These are phyloP conservation scores for Francoa sonchifolia DNA, from an alignment of 441 rosid genomes.

Conservation along the genomic window DNA sequence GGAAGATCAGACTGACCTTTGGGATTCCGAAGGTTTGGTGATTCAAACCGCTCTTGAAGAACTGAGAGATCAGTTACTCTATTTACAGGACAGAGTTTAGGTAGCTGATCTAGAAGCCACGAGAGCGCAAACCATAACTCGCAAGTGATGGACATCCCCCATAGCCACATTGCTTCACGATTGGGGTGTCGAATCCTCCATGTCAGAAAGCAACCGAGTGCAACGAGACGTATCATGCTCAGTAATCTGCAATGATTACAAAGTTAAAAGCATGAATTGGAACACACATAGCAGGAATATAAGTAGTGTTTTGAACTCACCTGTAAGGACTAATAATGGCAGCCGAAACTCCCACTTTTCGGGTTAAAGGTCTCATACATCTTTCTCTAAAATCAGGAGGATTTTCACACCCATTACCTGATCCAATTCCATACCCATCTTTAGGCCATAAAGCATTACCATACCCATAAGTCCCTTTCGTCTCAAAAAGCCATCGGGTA, in stretches of 20 bases:
- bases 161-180: conserved; percentile 71
- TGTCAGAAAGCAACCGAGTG: conserved; percentile 53
- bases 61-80: conserved; percentile 58
- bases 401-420: conserved; percentile 54
- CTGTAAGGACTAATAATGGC: conserved; percentile 84
- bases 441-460: conserved; percentile 90
- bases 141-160: conserved; percentile 77
- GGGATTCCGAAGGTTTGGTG: conserved; percentile 52
- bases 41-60: conserved; percentile 52
- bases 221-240: conserved; percentile 42
- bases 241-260: conserved; percentile 34
- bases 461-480: conserved; percentile 81
- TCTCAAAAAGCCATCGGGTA: conserved; percentile 80
- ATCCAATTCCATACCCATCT: conserved; percentile 54
- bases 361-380: conserved; percentile 58
- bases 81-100: conserved; percentile 79
- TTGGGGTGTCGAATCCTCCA: conserved; percentile 82
- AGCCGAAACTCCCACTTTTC: conserved; percentile 60
- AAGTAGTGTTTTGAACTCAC: conserved; percentile 16
- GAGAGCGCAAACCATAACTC: conserved; percentile 91
- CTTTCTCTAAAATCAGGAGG: conserved; percentile 61
- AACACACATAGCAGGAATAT: not conserved
- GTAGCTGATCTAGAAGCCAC: conserved; percentile 84
- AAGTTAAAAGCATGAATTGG: not conserved
- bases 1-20: conserved; percentile 76